Percentiles rank a stretch among this genome's conserved stretches.
phyloP scores from a whole-genome alignment of 2,329 filamentous ascomycete genomes.

The Fonsecaea erecta region DNA sequence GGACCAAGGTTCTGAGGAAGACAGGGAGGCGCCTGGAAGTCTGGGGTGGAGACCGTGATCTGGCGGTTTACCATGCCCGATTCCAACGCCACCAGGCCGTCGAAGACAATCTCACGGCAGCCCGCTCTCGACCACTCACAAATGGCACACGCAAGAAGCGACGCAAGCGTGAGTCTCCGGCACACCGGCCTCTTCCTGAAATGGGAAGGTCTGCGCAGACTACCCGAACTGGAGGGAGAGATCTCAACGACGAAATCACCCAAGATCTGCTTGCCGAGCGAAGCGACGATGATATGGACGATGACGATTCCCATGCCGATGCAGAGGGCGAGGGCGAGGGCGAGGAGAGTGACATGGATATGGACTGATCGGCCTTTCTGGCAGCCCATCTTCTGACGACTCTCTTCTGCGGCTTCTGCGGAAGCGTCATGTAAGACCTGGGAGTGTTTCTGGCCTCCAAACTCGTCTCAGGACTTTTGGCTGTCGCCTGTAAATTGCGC shows the following conservation, averaged over 20 bases:
- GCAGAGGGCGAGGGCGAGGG: conserved; percentile 33
- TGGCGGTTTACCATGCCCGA: conserved; percentile 42
- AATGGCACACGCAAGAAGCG: conserved; percentile 28
- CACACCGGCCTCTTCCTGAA: neutral
- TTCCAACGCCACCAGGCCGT: conserved; percentile 20
- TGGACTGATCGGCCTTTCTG: conserved; percentile 16
- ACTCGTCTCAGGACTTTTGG: neutral
- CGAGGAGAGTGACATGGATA: conserved; percentile 32
- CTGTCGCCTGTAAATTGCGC: neutral
- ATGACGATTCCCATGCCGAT: conserved; percentile 28
- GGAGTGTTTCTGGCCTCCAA: neutral
- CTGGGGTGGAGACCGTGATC: conserved; percentile 52
- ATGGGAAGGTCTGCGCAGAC: conserved; percentile 5
- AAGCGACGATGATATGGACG: conserved; percentile 37
- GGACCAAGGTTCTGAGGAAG: conserved; percentile 50
- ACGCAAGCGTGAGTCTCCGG: conserved; percentile 9
- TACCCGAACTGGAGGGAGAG: conserved; percentile 23
- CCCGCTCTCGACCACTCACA: conserved; percentile 5
- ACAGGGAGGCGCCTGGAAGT: conserved; percentile 50
- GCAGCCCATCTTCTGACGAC: neutral
- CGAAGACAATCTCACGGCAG: conserved; percentile 10
- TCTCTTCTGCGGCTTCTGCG: neutral
- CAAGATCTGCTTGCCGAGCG: conserved; percentile 38
- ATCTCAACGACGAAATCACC: conserved; percentile 38
- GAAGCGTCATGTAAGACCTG: neutral